Base-by-base conservation (phyloP, 805 yeast species). In the Wickerhamomyces alni region DNA sequence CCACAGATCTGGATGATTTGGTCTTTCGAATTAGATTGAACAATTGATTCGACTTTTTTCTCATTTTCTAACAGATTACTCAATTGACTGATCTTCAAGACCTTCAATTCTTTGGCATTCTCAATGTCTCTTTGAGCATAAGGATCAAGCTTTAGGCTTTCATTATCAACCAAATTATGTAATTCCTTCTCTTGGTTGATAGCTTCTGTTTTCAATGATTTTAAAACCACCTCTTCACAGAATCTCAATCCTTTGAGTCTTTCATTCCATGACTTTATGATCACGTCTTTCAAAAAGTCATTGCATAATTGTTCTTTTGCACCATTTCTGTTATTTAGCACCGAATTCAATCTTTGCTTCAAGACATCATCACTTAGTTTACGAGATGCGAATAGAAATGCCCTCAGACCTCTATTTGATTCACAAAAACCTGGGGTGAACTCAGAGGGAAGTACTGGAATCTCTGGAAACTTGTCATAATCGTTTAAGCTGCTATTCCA, bases 251-350 rank as follows among this genome's bases (percentile, higher is more conserved):
- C 61, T 4, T 51, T 42, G 1, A 57, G 38, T 41, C 81, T 57
- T 18, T 62, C 57, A n/a, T 49, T 45, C 81, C 81, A 75, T 30
- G 66, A 67, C 8, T 72, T 70, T 41, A 59, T 64, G n/a, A 75
- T 38, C 26, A 69, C 63, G 2, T 56, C 45, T 12, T 53, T 35
- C 2, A 69, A 49, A 31, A 70, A 63, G 7, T 53, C 55, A 17
- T 52, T 34, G 46, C 80, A 75, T 7, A 58, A 51, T 1, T 40
- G 38, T 0, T 29, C 33, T 35, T 48, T 55, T 0, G 50, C 33
- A 2, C 41, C 43, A 30, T 39, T 30, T 22, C 46, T 44, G 31
- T 57, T 62, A 35, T 52, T 62, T 12, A 60, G 43, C 8, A 64
- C 43, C 9, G 68, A 66, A 37, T 74, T 72, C 21, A 75, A 44